Base-by-base conservation (phyloP, 2,329 filamentous ascomycete genomes). In the Beauveria brongniartii region DNA sequence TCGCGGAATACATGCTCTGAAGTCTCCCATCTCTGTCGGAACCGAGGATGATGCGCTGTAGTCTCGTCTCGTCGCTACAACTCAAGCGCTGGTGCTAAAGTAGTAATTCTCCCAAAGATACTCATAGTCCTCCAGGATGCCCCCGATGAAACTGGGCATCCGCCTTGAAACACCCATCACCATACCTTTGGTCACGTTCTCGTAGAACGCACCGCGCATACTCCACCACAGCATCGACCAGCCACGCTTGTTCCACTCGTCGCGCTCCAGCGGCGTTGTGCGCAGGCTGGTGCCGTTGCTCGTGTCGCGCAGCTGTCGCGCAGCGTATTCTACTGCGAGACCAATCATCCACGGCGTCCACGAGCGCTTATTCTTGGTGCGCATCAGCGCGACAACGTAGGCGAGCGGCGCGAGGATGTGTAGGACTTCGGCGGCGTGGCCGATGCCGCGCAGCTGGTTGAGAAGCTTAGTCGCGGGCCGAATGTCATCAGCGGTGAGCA, bases 41-140 rank as follows among this genome's bases (percentile, higher is more conserved):
- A 16, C 34, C 34, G 34, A 16, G 34, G 5, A 37, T 16, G 14
- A 37, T 3, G 5, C 12, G 34, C 12, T 37, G 34, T 5, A 5
- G 34, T 14, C 5, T 37, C 34, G 34, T 37, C 2, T 14, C 22
- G 14, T 22, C 12, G 44, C 6, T 8, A 26, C 16, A 9, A 61
- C 64, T 68, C 65, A 76, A 30, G 72, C 71, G 60, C 80, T 83
- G 41, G 83, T 85, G 72, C 82, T 84, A 74, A 97, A 99, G 75
- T 97, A 95, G 74, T 97, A 97, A 68, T 95, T 92, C 75, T 97
- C 92, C 94, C 94, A 99, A 37, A 99, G 80, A 72, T 95, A 97
- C 74, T 96, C 91, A 72, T 99, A 99, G 73, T 99, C 94, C 71
- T 97, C 92, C 64, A 97, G 75, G 51, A 99, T 88, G 61, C 90